A percentile compares a stretch with the other conserved stretches of the same genome.
These are phyloP conservation scores for Cardiospermum halicacabum DNA, from an alignment of 345 rosid genomes.

Conservation along the genomic window DNA sequence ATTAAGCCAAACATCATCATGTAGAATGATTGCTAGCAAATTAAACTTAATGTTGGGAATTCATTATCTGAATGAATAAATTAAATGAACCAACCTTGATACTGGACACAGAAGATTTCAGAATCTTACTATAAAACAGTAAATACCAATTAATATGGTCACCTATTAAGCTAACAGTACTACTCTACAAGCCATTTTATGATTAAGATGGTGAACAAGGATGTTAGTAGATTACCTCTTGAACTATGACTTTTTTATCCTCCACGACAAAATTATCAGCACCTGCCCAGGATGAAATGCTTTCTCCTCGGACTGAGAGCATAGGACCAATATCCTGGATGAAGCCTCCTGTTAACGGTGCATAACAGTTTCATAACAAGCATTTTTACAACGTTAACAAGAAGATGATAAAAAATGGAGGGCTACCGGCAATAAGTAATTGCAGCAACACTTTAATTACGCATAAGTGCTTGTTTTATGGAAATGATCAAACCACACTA, in stretches of 20 bases:
- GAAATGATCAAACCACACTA: neutral
- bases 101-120: neutral
- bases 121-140: neutral
- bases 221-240: slow-evolving; percentile 44
- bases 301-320: slow-evolving; percentile 72
- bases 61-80: neutral
- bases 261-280: slow-evolving; percentile 66
- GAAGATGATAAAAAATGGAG: neutral
- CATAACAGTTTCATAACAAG: slow-evolving; percentile 4
- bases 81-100: neutral
- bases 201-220: neutral
- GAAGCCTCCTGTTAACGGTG: slow-evolving; percentile 46
- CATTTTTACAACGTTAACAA: neutral
- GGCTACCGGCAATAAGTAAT: neutral
- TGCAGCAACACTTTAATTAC: neutral
- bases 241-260: slow-evolving; percentile 39
- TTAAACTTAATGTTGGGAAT: neutral
- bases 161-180: neutral
- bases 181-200: neutral
- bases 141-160: neutral
- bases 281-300: slow-evolving; percentile 60
- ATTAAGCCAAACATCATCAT: neutral
- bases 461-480: neutral
- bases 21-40: neutral
- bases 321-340: slow-evolving; percentile 42